phyloP scores from a whole-genome alignment of 805 yeast genomes.

The Myxozyma geophila region DNA sequence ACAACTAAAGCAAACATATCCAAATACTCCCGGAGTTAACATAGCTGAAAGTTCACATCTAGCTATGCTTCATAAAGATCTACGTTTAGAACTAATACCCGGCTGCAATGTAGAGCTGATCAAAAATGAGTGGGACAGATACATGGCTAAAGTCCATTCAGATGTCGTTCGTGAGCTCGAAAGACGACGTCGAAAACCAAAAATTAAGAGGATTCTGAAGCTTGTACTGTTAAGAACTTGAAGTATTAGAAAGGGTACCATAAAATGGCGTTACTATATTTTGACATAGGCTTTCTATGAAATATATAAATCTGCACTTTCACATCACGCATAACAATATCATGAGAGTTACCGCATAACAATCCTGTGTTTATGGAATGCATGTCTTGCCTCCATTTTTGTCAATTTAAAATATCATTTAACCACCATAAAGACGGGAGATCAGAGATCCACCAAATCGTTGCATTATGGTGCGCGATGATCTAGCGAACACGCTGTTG shows the following conservation, averaged over 20 bases:
- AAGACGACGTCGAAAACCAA: background rate
- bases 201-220: background rate
- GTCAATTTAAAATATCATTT: background rate
- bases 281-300: background rate
- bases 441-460: conserved; percentile 49
- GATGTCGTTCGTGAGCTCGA: background rate
- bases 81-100: background rate
- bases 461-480: conserved; percentile 50
- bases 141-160: background rate
- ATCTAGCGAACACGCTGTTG: conserved; percentile 58
- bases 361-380: background rate
- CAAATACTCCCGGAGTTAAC: background rate
- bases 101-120: background rate
- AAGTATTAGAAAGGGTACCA: background rate
- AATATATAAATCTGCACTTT: background rate
- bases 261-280: background rate
- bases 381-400: background rate
- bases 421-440: conserved; percentile 30
- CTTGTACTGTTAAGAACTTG: background rate
- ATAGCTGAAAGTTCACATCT: too few species aligned
- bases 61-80: too few species aligned
- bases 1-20: background rate
- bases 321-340: background rate
- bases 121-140: conserved; percentile 2
- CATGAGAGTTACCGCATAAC: background rate